A percentile compares a stretch with the other conserved stretches of the same genome.
phyloP scores from a whole-genome alignment of 331 rosid genomes.

The Erythrophleum ivorense region DNA sequence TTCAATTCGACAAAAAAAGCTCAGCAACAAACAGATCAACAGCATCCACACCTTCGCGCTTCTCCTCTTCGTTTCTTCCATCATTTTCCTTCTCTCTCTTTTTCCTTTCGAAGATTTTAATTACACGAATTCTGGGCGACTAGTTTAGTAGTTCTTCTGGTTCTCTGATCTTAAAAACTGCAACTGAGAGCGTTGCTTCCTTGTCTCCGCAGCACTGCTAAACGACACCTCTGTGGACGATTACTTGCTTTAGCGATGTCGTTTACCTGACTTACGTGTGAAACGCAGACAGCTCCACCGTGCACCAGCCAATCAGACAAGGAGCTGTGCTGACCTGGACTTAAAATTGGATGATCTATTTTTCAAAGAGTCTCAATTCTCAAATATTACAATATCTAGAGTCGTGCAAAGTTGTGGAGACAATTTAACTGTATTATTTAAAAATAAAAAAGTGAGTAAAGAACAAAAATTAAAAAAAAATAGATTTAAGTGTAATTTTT shows the following conservation, averaged over 20 bases:
- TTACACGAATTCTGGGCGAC: conserved; percentile 1
- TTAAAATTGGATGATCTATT: too few species aligned
- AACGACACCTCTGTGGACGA: conserved; percentile 24
- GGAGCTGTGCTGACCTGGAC: background rate
- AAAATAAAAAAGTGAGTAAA: too few species aligned
- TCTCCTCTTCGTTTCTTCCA: conserved; percentile 54
- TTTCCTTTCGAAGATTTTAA: background rate
- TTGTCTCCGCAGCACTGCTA: conserved; percentile 5
- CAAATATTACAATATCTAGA: too few species aligned
- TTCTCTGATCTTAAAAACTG: conserved; percentile 32
- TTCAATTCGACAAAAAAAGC: conserved; percentile 59
- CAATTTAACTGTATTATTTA: too few species aligned
- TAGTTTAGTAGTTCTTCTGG: background rate
- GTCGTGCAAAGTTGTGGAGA: too few species aligned
- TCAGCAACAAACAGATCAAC: conserved; percentile 56
- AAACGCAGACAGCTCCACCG: conserved; percentile 25
- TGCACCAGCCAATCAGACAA: conserved; percentile 49
- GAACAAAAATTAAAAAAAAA: too few species aligned
- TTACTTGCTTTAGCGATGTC: conserved; percentile 6
- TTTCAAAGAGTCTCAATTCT: too few species aligned
- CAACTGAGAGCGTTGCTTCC: background rate
- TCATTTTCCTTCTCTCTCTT: conserved; percentile 37
- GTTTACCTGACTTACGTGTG: conserved; percentile 43
- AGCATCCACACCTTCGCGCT: conserved; percentile 41
- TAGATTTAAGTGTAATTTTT: too few species aligned